Evolutionary conservation across 305 asterid species (phyloP), one percentile per base, ranked within the genome.

Genomic region (Stenogyne calaminthoides): DNA sequence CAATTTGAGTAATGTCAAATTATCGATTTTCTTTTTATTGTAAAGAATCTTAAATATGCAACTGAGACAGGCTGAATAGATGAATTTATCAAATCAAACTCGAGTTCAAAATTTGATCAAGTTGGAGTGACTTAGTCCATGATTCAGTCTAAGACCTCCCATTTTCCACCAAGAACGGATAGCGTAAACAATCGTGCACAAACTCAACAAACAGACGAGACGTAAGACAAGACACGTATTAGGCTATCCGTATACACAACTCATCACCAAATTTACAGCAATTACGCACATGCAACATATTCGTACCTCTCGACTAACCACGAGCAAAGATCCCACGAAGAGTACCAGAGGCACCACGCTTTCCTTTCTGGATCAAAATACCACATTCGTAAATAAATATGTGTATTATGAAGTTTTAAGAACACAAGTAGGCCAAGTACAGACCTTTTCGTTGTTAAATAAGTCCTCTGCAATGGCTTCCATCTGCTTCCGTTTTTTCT

Each of bases 381-480:
- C 44, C 66, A 56, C 14, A 73, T 42, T 46, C 61, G 68, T 74
- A 46, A 64, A 69, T 42, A 37, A 37, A 15, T 40, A 39, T 57
- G 39, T 34, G 69, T 69, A 32, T 27, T 27, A 46, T 7, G 25
- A 49, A 67, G 29, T 62, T 63, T 8, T 16, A 72, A 49, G 34
- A 76, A 62, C 65, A 69, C 37, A 58, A 9, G 62, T 20, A 46
- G 25, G 75, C 34, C 12, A 46, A 37, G 56, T 68, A 82, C 84
- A 20, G 29, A 88, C 96, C 98, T 88, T 89, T 76, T 88, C 92
- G 44, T 79, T 77, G 78, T 91, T 88, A 72, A 95, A 95, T 18
- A 92, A 80, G 82, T 92, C 98, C 40, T 95, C 99, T 7, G 96
- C 96, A 60, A 89, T 81, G 67, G 97, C 95, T 80, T 95, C 98